Percentiles rank a stretch among this genome's conserved stretches.
Evolutionary conservation across 805 yeast species (phyloP).

Genomic region (Candida peoriensis): DNA sequence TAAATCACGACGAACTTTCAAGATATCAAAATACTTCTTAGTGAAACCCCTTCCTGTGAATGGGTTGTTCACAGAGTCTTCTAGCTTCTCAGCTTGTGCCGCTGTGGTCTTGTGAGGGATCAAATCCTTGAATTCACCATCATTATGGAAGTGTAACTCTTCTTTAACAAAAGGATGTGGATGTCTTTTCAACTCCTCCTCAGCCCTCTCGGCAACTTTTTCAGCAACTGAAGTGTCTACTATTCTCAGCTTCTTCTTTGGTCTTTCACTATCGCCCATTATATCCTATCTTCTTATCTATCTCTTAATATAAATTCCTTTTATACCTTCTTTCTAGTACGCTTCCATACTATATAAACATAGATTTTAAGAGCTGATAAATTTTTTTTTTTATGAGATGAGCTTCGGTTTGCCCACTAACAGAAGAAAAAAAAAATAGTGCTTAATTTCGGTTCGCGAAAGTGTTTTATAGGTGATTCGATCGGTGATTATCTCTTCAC

Average conservation of each 20-base stretch:
- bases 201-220: slow-evolving; percentile 62
- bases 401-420: too few species aligned
- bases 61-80: slow-evolving; percentile 60
- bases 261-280: slow-evolving; percentile 31
- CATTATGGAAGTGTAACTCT: slow-evolving; percentile 50
- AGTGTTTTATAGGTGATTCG: too few species aligned
- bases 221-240: slow-evolving; percentile 54
- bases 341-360: too few species aligned
- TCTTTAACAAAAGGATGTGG: slow-evolving; percentile 37
- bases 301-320: too few species aligned
- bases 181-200: slow-evolving; percentile 43
- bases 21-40: slow-evolving; percentile 68
- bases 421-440: too few species aligned
- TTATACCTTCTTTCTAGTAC: too few species aligned
- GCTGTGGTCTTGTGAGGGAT: slow-evolving; percentile 64
- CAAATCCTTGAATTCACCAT: slow-evolving; percentile 55
- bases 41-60: slow-evolving; percentile 68
- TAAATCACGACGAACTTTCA: slow-evolving; percentile 73
- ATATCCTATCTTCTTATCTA: too few species aligned
- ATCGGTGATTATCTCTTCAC: too few species aligned
- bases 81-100: slow-evolving; percentile 52
- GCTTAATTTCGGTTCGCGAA: too few species aligned
- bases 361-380: too few species aligned
- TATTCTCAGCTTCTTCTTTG: slow-evolving; percentile 43
- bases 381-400: too few species aligned